Evolutionary conservation across 441 rosid genomes (phyloP).

Genomic region (Pelargonium citronellum): DNA sequence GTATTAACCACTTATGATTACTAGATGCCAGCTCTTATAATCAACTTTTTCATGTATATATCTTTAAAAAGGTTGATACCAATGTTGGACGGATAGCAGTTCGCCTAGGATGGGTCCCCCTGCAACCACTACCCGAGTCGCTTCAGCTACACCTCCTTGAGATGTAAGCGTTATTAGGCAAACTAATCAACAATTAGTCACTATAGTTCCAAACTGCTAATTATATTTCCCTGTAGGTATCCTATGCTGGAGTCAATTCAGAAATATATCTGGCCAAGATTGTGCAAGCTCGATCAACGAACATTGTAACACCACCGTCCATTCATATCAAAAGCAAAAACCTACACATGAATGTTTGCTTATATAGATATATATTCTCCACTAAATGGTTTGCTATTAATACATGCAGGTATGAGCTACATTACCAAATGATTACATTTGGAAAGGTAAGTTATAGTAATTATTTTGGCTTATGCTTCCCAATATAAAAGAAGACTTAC

Average conservation of each 20-base stretch:
- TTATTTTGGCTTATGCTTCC: conserved; percentile 19
- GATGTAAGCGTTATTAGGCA: conserved; percentile 47
- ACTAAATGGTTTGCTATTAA: conserved; percentile 3
- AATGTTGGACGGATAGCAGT: conserved; percentile 98
- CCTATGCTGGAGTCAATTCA: conserved; percentile 91
- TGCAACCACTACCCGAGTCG: conserved; percentile 93
- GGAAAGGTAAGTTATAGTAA: conserved; percentile 64
- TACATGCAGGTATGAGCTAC: conserved; percentile 76
- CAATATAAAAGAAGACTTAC: conserved; percentile 17
- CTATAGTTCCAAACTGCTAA: conserved; percentile 25
- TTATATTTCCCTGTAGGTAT: conserved; percentile 46
- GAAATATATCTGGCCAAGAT: conserved; percentile 96
- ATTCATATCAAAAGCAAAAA: conserved; percentile 2
- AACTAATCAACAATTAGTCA: conserved; percentile 10
- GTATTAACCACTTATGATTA: conserved; percentile 17
- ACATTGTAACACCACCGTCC: conserved; percentile 53
- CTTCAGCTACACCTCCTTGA: conserved; percentile 93
- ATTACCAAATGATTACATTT: conserved; percentile 95
- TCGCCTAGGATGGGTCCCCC: conserved; percentile 98
- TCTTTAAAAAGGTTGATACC: conserved; percentile 75
- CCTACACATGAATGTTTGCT: background rate
- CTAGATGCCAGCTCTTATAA: conserved; percentile 14
- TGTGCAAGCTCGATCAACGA: conserved; percentile 91
- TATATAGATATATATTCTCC: conserved; percentile 8
- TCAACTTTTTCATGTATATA: conserved; percentile 2